Base-by-base conservation (phyloP, 2,329 filamentous ascomycete species). In the Cryphonectria radicalis region DNA sequence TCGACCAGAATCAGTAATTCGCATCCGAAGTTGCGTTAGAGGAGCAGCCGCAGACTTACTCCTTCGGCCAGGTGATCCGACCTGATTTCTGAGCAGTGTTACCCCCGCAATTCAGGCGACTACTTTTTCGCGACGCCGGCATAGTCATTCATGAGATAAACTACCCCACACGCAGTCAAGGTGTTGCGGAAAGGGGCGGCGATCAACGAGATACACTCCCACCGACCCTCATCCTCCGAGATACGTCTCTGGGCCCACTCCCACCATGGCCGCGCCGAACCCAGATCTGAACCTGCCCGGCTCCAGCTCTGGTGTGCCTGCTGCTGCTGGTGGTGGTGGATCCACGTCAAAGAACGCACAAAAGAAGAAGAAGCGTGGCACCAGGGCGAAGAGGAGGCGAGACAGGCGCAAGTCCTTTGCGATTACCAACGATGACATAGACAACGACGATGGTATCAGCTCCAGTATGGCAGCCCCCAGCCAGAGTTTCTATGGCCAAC, bases 331-430 rank as follows among this genome's bases (percentile, higher is more conserved):
- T 63, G 40, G 60, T 57, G 72, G 68, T 37, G 72, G 64, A 28
- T 69, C 70, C 10, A 69, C 73, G 37, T 70, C 73, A 32, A 75
- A 66, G 57, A 75, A 72, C 74, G 71, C 72, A 64, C 74, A 74
- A 42, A 75, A 76, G 90, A 91, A 84, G 93, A 93, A 80, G 79
- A 92, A 91, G 78, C 89, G 93, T 62, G 92, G 92, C 53, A 78
- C 79, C 68, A 70, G 63, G 40, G 67, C 67, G 17, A 95, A 91
- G 85, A 94, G 94, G 83, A 92, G 92, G 81, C 90, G 89, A 72
- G 82, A 89, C 73, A 89, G 94, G 74, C 89, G 93, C 73, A 93
- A 93, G 83, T 97, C 94, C 11, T 97, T 97, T 78, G 91, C 92
- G 35, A 85, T 87, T 22, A 82, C 89, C 0, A 83, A 89, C 46